Evolutionary conservation across 176 grass and related monocot genomes (phyloP).

Genomic region (Aegilops speltoides): DNA sequence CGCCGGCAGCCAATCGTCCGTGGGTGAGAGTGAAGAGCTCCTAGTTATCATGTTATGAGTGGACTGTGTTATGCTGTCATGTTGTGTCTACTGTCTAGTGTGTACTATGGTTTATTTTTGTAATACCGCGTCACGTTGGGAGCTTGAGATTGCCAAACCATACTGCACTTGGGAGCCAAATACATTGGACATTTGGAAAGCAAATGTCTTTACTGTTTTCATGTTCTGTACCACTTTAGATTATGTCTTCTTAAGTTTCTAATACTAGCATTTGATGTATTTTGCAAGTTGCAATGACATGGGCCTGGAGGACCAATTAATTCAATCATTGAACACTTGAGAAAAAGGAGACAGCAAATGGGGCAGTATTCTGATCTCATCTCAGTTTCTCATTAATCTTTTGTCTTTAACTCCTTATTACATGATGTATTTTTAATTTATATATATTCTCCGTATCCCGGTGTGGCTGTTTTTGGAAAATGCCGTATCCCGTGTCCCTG

Average conservation of each 20-base stretch:
- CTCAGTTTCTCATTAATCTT: not conserved
- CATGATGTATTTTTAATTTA: not conserved
- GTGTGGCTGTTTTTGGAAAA: not conserved
- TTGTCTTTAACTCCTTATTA: not conserved
- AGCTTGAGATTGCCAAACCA: not conserved
- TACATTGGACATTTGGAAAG: not conserved
- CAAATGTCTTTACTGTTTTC: not conserved
- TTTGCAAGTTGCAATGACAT: not conserved
- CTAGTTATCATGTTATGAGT: not conserved
- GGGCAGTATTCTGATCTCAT: not conserved
- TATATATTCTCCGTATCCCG: not conserved
- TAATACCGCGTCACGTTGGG: not conserved
- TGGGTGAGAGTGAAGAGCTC: not conserved
- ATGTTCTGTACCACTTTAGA: not conserved
- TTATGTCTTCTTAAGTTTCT: not conserved
- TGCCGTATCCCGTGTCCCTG: not conserved
- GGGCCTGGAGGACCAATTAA: not conserved
- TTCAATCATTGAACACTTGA: not conserved
- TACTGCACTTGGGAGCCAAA: not conserved
- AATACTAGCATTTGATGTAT: not conserved
- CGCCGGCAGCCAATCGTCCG: not conserved
- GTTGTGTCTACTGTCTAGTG: not conserved
- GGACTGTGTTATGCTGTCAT: not conserved
- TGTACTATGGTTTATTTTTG: not conserved
- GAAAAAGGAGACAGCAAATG: not conserved